These are phyloP conservation scores for Trichoderma orchidacearum DNA, from an alignment of 495 filamentous ascomycete species.

Conservation along the genomic window DNA sequence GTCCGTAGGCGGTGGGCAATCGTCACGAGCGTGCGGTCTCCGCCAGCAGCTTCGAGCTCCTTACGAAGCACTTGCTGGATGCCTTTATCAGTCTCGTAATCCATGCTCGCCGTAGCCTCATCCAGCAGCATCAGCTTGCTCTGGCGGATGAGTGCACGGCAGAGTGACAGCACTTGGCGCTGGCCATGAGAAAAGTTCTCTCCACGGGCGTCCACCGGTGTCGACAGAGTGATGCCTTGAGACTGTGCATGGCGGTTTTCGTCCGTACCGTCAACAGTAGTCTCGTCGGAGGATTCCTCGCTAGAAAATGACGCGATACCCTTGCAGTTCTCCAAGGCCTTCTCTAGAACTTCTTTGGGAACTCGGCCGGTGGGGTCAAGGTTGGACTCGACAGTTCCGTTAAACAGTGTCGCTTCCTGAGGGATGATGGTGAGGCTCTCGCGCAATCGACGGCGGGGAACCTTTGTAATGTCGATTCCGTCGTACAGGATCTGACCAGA, in stretches of 20 bases:
- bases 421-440: slow-evolving; percentile 40
- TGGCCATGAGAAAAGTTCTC: slow-evolving; percentile 46
- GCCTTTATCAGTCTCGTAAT: slow-evolving; percentile 38
- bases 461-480: slow-evolving; percentile 31
- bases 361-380: slow-evolving; percentile 34
- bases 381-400: slow-evolving; percentile 33
- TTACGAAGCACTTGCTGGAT: slow-evolving; percentile 33
- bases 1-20: slow-evolving; percentile 37
- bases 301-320: slow-evolving; percentile 26
- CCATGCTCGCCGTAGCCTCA: slow-evolving; percentile 45
- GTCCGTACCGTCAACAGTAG: slow-evolving; percentile 4
- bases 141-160: slow-evolving; percentile 38
- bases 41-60: slow-evolving; percentile 19
- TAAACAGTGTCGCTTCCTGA: slow-evolving; percentile 43
- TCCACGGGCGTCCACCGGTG: slow-evolving; percentile 32
- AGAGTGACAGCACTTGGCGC: slow-evolving; percentile 42
- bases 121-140: slow-evolving; percentile 42
- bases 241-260: slow-evolving; percentile 2
- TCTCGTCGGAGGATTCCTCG: slow-evolving; percentile 3
- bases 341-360: slow-evolving; percentile 22
- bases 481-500: slow-evolving; percentile 38
- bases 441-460: slow-evolving; percentile 36
- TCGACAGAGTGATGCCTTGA: slow-evolving; percentile 17
- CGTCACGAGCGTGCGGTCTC: slow-evolving; percentile 34
- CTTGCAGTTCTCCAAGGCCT: slow-evolving; percentile 27